A percentile compares a stretch with the other conserved stretches of the same genome.
Evolutionary conservation across 768 basidiomycete genomes (phyloP).

Genomic region (Russula sp.): DNA sequence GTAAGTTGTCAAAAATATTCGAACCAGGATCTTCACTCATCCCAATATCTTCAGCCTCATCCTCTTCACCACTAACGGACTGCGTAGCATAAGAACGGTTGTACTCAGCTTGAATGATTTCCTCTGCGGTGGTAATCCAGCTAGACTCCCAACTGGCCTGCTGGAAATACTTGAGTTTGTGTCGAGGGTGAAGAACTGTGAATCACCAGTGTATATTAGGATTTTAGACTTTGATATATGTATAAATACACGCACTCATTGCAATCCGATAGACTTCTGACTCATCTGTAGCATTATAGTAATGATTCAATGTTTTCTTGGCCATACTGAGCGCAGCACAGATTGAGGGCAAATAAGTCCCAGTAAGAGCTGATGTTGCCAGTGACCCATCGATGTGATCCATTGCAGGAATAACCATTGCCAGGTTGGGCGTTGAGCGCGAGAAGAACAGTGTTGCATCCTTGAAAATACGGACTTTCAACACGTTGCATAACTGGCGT

Average conservation of each 20-base stretch:
- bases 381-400: conserved; percentile 8
- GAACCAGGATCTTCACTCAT: no score
- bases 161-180: neutral
- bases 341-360: conserved; percentile 22
- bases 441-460: conserved; percentile 2
- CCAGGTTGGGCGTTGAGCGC: neutral
- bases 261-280: conserved; percentile 30
- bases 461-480: conserved; percentile 4
- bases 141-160: neutral
- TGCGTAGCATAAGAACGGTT: neutral
- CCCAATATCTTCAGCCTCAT: no score
- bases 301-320: conserved; percentile 29
- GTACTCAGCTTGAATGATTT: neutral
- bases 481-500: neutral
- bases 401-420: conserved; percentile 3
- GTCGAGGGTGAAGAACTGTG: neutral
- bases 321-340: conserved; percentile 26
- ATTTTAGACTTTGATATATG: no score
- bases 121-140: neutral
- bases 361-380: conserved; percentile 14
- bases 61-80: no score
- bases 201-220: neutral
- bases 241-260: conserved; percentile 31
- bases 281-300: conserved; percentile 28
- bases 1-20: conserved; percentile 1